Base-by-base conservation (phyloP, 192 early-diverging fungal species). In the Backusella mclennaniae region DNA sequence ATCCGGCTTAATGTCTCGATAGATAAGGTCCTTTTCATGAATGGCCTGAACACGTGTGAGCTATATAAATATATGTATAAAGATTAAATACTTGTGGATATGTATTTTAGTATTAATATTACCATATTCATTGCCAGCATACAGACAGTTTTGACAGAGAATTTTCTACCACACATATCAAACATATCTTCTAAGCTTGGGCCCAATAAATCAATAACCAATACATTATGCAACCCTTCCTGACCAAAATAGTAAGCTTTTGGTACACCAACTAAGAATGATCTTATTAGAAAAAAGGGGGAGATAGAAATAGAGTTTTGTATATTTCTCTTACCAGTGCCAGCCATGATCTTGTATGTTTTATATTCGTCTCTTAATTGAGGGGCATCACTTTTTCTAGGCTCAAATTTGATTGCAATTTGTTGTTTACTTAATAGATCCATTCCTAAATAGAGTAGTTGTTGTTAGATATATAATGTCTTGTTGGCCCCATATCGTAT, bases 1-100 rank as follows among this genome's bases (percentile, higher is more conserved):
- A 84, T 99, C 97, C 39, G 97, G 97, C 83, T 99, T 99, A 84
- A 99, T 97, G 83, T 99, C 97, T 69, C 97, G 91, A 84, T 99
- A 99, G 46, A 99, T 95, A 46, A 97, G 83, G 79, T 95, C 96
- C 74, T 91, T 87, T 75, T 97, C 95, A 81, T 99, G 97, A 67
- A 99, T 93, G 3, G 91, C 87, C 84, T 97, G 94, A n/a, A 99
- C 92, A 73, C 94, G 91, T 35, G 87, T 90, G 39, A 89, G 78
- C 86, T 91, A 66, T 23, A 69, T 71, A 35, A 6, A 35, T 14
- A 19, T 31, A 67, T 19, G 35, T 6, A 4, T 35, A 19, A 67
- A 7, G 3, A 12, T 15, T 6, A 29, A 29, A 35, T 33, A 67
- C 14, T 14, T 26, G 21, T 67, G 15, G 14, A 29, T 6, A n/a